Evolutionary conservation across 1,139 yeast species (phyloP).

Genomic region (Candida labiduridarum): DNA sequence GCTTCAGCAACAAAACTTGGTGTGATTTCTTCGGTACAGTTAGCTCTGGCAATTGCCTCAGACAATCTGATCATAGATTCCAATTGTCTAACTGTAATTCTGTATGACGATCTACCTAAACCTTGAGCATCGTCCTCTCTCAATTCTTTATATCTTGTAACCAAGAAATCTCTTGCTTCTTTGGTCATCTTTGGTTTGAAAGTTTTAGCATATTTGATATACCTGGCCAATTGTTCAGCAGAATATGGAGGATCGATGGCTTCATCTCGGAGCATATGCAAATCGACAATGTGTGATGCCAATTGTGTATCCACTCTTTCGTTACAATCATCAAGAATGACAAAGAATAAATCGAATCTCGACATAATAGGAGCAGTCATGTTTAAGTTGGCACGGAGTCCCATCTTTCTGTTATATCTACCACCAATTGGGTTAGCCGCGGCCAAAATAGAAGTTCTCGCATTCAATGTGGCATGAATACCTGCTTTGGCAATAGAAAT

Average conservation of each 20-base stretch:
- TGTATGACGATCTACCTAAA: conserved; percentile 79
- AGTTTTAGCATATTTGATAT: conserved; percentile 89
- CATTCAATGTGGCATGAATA: conserved; percentile 94
- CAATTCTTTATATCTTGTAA: conserved; percentile 80
- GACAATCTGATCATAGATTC: conserved; percentile 92
- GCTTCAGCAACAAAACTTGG: conserved; percentile 93
- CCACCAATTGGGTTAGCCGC: conserved; percentile 99
- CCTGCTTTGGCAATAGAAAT: conserved; percentile 98
- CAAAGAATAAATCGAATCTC: conserved; percentile 94
- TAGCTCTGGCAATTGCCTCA: conserved; percentile 97
- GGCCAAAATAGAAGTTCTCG: conserved; percentile 92
- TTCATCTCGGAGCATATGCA: conserved; percentile 88
- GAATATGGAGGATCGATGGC: conserved; percentile 91
- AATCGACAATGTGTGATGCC: conserved; percentile 89
- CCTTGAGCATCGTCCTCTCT: conserved; percentile 94
- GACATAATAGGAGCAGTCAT: conserved; percentile 99
- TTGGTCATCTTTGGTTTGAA: conserved; percentile 88
- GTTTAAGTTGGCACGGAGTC: conserved; percentile 82
- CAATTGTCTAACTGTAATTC: conserved; percentile 95
- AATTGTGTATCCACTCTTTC: conserved; percentile 86
- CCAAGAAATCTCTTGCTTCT: conserved; percentile 78
- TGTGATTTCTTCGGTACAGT: conserved; percentile 87
- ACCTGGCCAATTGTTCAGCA: conserved; percentile 86
- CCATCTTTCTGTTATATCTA: conserved; percentile 83
- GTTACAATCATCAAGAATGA: conserved; percentile 92